phyloP scores from a whole-genome alignment of 768 basidiomycete genomes.

The Gelatoporia subvermispora region DNA sequence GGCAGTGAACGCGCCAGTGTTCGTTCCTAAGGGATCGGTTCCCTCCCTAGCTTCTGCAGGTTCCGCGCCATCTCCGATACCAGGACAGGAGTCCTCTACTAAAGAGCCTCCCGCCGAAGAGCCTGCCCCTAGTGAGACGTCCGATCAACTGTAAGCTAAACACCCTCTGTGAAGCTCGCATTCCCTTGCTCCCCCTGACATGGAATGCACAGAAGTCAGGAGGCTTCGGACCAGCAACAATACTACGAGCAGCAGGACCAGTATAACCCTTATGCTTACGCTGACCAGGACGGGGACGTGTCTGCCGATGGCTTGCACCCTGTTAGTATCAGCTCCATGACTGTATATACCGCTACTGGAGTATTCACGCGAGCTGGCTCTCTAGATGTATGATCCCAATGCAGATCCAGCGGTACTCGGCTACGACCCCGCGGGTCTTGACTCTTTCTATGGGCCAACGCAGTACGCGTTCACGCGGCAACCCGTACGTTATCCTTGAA shows the following conservation, averaged over 20 bases:
- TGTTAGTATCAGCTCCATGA: constrained; percentile 14
- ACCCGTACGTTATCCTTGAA: constrained; percentile 27
- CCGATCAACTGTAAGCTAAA: constrained; percentile 5
- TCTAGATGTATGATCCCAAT: constrained; percentile 15
- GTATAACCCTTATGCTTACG: constrained; percentile 23
- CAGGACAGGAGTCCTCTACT: constrained; percentile 5
- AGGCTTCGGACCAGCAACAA: constrained; percentile 5
- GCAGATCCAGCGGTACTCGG: constrained; percentile 10
- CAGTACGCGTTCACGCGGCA: constrained; percentile 21
- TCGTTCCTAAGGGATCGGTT: constrained; percentile 58
- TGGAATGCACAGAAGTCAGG: not conserved
- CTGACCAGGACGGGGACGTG: constrained; percentile 16
- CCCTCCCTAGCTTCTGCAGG: constrained; percentile 18
- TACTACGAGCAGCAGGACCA: constrained; percentile 23
- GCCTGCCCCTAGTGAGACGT: constrained; percentile 8
- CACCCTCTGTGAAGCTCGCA: not conserved
- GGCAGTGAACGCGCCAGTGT: constrained; percentile 80
- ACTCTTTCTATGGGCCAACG: constrained; percentile 22
- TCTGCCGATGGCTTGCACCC: constrained; percentile 29
- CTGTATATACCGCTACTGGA: not conserved
- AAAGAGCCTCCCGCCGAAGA: too few relatives aligned
- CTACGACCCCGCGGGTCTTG: constrained; percentile 19
- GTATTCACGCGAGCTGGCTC: not conserved
- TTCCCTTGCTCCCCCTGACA: not conserved
- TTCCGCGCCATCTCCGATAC: constrained; percentile 9